Evolutionary conservation across 192 early-diverging fungal genomes (phyloP).

Genomic region (Chytriomyces sp.): DNA sequence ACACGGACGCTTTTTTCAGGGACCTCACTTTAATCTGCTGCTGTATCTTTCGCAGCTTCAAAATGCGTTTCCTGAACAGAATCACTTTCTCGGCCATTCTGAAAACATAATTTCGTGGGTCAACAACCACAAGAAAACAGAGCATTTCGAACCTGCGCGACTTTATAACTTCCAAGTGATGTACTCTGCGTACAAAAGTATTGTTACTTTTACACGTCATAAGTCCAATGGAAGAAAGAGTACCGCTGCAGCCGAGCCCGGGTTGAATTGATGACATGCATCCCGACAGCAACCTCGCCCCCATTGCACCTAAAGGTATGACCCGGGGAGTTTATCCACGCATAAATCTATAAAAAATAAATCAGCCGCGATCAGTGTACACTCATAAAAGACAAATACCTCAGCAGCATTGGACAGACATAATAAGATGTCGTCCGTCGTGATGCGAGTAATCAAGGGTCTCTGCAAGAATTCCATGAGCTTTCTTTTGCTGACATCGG

Average conservation of each 20-base stretch:
- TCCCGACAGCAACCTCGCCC: not conserved
- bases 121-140: not conserved
- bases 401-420: constrained; percentile 23
- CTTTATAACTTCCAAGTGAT: constrained; percentile 3
- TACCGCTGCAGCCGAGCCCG: constrained; percentile 13
- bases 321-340: not conserved
- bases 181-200: not conserved
- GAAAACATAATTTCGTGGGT: not conserved
- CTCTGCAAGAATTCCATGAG: constrained; percentile 13
- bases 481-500: constrained; percentile 9
- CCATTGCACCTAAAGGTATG: constrained; percentile 25
- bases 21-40: not conserved
- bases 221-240: not conserved
- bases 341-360: not conserved
- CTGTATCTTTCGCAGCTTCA: constrained; percentile 3
- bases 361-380: not conserved
- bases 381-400: not conserved
- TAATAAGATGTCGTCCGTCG: constrained; percentile 5
- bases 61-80: not conserved
- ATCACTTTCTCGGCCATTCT: constrained; percentile 6
- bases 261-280: not conserved
- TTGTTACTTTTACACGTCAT: not conserved
- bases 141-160: not conserved
- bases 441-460: constrained; percentile 9
- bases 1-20: not conserved